Conservation (phyloP, 768 basidiomycete species). For the Kwoniella sp. region DNA sequence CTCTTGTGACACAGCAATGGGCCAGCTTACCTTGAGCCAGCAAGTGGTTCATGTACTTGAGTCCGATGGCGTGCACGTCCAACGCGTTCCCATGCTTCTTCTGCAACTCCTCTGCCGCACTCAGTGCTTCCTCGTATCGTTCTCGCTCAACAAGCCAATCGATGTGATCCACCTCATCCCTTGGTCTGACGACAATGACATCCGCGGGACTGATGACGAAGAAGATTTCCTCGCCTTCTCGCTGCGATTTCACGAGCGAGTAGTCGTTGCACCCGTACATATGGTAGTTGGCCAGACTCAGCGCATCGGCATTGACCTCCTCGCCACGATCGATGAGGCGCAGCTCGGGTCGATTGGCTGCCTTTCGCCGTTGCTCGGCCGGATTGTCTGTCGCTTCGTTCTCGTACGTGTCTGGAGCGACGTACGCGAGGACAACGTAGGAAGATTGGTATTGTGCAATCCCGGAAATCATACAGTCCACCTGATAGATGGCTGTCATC, state of each 20-base stretch:
- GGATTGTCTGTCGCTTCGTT: slow-evolving; percentile 71
- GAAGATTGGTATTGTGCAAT: slow-evolving; percentile 64
- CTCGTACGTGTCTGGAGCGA: slow-evolving; percentile 67
- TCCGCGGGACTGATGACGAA: slow-evolving; percentile 82
- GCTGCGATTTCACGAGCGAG: slow-evolving; percentile 57
- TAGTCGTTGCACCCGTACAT: slow-evolving; percentile 92
- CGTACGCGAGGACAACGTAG: slow-evolving; percentile 83
- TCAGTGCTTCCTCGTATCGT: slow-evolving; percentile 84
- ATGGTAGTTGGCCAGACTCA: slow-evolving; percentile 72
- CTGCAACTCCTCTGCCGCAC: slow-evolving; percentile 66
- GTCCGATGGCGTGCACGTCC: slow-evolving; percentile 61
- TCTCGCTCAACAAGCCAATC: slow-evolving; percentile 82
- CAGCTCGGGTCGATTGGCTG: slow-evolving; percentile 87
- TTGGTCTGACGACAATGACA: slow-evolving; percentile 75
- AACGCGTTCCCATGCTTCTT: slow-evolving; percentile 52
- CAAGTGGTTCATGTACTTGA: slow-evolving; percentile 81
- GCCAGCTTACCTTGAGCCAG: slow-evolving; percentile 64
- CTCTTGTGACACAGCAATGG: background rate
- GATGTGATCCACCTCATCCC: slow-evolving; percentile 86
- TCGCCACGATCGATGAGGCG: slow-evolving; percentile 89
- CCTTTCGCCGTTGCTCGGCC: slow-evolving; percentile 70
- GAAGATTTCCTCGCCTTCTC: slow-evolving; percentile 58
- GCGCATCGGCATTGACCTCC: slow-evolving; percentile 77
- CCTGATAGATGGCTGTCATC: slow-evolving; percentile 82
- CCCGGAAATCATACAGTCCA: slow-evolving; percentile 93